Conservation (phyloP, 768 basidiomycete species). For the Kwoniella mangroviensis region DNA sequence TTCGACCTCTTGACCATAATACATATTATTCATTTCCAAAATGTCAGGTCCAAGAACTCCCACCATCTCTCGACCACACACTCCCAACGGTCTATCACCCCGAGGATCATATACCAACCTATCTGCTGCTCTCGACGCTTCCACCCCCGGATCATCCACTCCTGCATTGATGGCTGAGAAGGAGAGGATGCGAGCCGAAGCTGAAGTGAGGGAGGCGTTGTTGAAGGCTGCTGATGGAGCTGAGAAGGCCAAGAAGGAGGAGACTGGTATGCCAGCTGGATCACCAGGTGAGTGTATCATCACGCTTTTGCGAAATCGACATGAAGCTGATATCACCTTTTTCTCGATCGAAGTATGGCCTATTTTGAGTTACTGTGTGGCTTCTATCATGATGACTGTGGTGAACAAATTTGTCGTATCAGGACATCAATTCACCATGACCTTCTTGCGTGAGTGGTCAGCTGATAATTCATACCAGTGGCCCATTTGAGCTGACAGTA, state of each 20-base stretch:
- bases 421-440: constrained; percentile 92
- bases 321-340: background rate
- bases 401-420: constrained; percentile 99
- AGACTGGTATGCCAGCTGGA: constrained; percentile 34
- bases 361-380: constrained; percentile 84
- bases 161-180: constrained; percentile 37
- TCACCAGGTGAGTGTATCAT: constrained; percentile 42
- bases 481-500: background rate
- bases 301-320: background rate
- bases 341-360: constrained; percentile 66
- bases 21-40: constrained; percentile 4
- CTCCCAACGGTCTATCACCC: constrained; percentile 42
- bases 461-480: background rate
- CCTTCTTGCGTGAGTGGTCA: constrained; percentile 67
- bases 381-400: constrained; percentile 95
- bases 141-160: constrained; percentile 28
- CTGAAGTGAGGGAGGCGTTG: constrained; percentile 35
- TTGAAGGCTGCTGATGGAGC: constrained; percentile 36
- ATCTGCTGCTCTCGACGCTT: constrained; percentile 21
- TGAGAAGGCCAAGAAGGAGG: constrained; percentile 48
- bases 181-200: constrained; percentile 37
- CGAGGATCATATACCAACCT: constrained; percentile 50
- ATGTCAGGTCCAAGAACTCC: constrained; percentile 20
- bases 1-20: background rate
- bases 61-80: constrained; percentile 39